Base-by-base conservation (phyloP, 2,329 filamentous ascomycete genomes). In the Fusarium sp. region DNA sequence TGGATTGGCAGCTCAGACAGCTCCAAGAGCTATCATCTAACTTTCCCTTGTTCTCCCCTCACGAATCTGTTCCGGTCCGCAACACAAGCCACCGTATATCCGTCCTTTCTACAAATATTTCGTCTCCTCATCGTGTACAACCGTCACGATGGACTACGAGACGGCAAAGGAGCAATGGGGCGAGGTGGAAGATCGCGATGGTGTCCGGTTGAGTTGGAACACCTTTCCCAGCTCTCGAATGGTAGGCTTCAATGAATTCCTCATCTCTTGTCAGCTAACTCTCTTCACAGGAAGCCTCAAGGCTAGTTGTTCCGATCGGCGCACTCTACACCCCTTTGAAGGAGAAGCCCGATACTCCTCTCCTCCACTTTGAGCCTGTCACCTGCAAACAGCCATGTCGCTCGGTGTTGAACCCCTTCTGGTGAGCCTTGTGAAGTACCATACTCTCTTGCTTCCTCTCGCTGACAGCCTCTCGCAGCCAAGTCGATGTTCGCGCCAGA, bases 151-250 rank as follows among this genome's bases (percentile, higher is more conserved):
- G 95, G 95, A 98, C 83, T 97, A 95, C 88, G 95, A 98, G 84
- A 90, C 92, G 77, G 87, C 97, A 77, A 98, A 98, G 86, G 95
- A 98, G 85, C 93, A 96, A 86, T 98, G 95, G 95, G 95, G 93
- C 81, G 95, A 98, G 83, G 92, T 97, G 68, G 97, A 99, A 87
- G 97, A 99, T 81, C 92, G 94, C 78, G 97, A 99, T 91, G 97
- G 97, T 71, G 91, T 98, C 81, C 92, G 97, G 74, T 89, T 99
- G 76, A 98, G 96, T 85, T 99, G 97, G 97, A 99, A 99, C 83
- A 97, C 97, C 71, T 97, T 99, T 81, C 97, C 97, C 59, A 98
- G 95, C 87, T 96, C 96, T 81, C 95, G 97, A 83, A 98, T 99
- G 95, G 95, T 95, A 79, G 79, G 89, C 48, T n/a, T 85, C 11